phyloP scores from a whole-genome alignment of 163 green algal species.

The Scenedesmus sp. region DNA sequence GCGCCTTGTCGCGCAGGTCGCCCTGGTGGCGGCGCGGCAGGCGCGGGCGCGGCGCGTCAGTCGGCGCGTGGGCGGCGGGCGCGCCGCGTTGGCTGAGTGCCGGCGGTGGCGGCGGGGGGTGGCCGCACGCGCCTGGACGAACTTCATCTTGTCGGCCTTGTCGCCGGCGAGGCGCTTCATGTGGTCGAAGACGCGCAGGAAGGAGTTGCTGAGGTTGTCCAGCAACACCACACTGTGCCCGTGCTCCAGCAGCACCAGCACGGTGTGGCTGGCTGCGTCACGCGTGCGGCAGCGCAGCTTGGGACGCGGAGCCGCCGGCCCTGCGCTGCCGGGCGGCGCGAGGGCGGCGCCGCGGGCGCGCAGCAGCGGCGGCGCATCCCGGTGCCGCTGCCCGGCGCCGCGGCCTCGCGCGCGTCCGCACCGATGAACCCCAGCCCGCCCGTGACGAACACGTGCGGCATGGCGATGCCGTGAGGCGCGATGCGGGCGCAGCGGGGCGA shows the following conservation, averaged over 20 bases:
- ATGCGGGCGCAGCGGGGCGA: no score
- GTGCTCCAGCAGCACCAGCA: slow-evolving; percentile 86
- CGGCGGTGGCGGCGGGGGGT: no score
- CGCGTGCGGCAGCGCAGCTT: not conserved
- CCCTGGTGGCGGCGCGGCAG: slow-evolving; percentile 55
- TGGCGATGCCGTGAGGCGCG: no score
- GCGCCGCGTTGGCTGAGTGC: not conserved
- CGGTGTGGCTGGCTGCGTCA: slow-evolving; percentile 88
- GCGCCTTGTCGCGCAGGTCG: slow-evolving; percentile 77
- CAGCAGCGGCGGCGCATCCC: not conserved
- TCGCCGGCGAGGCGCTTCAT: slow-evolving; percentile 91
- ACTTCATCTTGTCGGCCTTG: slow-evolving; percentile 85
- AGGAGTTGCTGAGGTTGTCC: slow-evolving; percentile 98
- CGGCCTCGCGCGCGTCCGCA: slow-evolving; percentile 40
- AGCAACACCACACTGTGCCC: slow-evolving; percentile 87
- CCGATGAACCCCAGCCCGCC: slow-evolving; percentile 95
- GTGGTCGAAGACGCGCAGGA: slow-evolving; percentile 83
- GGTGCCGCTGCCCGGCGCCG: not conserved
- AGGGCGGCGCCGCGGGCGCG: not conserved
- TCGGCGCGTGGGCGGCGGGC: not conserved
- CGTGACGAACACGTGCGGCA: slow-evolving; percentile 87
- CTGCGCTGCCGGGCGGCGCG: no score
- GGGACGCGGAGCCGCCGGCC: not conserved
- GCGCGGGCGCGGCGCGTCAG: not conserved
- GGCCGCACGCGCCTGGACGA: slow-evolving; percentile 88